These are phyloP conservation scores for Tricharina praecox DNA, from an alignment of 495 filamentous ascomycete genomes.

Conservation along the genomic window DNA sequence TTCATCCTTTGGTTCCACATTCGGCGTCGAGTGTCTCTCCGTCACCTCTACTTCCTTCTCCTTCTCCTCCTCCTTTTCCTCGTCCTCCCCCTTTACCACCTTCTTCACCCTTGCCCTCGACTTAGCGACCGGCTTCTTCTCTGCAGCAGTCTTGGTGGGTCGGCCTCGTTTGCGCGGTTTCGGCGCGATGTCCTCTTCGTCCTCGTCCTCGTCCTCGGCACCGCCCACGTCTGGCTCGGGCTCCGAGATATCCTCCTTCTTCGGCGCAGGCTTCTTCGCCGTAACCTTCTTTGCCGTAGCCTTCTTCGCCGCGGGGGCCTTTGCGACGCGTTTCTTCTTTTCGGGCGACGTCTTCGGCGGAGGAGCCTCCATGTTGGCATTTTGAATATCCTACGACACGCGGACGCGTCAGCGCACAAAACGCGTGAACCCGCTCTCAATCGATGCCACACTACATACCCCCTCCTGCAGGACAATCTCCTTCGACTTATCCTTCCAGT, in stretches of 20 bases:
- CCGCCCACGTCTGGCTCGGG: neutral
- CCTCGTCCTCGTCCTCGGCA: constrained; percentile 16
- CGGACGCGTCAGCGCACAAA: no score
- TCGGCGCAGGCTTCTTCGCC: constrained; percentile 13
- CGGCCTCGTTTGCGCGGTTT: constrained; percentile 13
- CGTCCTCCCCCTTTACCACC: constrained; percentile 10
- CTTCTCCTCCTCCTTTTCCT: neutral
- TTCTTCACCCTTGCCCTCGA: constrained; percentile 8
- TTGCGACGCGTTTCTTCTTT: constrained; percentile 17
- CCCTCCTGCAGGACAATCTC: constrained; percentile 50
- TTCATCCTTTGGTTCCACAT: neutral
- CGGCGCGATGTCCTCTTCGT: constrained; percentile 16
- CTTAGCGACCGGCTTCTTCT: constrained; percentile 10
- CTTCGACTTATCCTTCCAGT: constrained; percentile 74
- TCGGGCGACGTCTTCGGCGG: neutral
- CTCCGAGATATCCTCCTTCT: neutral
- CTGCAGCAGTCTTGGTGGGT: constrained; percentile 1
- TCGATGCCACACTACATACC: no score
- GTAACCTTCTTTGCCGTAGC: constrained; percentile 17
- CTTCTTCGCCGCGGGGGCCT: constrained; percentile 9
- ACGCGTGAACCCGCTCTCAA: no score
- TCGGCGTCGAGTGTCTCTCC: no score
- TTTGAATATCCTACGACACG: constrained; percentile 2
- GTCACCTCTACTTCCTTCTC: no score
- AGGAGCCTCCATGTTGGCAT: neutral